These are phyloP conservation scores for Ophiostoma tasmaniense DNA, from an alignment of 2,329 filamentous ascomycete genomes.

Conservation along the genomic window DNA sequence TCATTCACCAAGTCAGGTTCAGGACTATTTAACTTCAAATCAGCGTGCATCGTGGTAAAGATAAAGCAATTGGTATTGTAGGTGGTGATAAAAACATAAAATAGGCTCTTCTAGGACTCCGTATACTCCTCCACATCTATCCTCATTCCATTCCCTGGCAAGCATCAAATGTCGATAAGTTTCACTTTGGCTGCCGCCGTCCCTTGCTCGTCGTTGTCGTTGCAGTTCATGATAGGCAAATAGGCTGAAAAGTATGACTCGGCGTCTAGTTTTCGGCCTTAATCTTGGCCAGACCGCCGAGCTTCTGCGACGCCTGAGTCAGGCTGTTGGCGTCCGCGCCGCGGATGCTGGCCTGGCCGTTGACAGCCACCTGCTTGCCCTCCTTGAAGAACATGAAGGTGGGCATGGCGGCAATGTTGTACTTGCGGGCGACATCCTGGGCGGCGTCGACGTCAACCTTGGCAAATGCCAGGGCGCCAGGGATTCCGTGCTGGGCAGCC, in stretches of 20 bases:
- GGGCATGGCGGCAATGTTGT: constrained; percentile 47
- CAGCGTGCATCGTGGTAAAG: not conserved
- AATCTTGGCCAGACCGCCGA: constrained; percentile 9
- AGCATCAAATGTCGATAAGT: too few species aligned
- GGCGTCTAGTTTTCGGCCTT: constrained; percentile 5
- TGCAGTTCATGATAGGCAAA: not conserved
- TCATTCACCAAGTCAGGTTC: not conserved
- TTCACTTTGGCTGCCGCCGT: not conserved
- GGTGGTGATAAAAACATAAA: not conserved
- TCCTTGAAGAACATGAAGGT: constrained; percentile 48
- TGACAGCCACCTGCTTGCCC: constrained; percentile 9
- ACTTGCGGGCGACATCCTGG: constrained; percentile 40
- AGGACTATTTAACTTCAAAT: not conserved
- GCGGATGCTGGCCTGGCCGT: constrained; percentile 3
- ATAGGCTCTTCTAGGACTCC: constrained; percentile 2
- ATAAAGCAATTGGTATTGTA: constrained; percentile 2
- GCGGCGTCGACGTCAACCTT: constrained; percentile 51
- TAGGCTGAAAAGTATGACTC: too few species aligned
- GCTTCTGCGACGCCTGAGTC: constrained; percentile 4
- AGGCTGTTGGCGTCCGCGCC: constrained; percentile 6
- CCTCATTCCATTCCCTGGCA: not conserved
- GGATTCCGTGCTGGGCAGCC: constrained; percentile 32
- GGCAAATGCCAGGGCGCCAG: constrained; percentile 44
- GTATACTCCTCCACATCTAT: constrained; percentile 1
- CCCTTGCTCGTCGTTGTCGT: not conserved